Evolutionary conservation across 306 rosid genomes (phyloP).

Genomic region (Astragalus glycyphyllos): DNA sequence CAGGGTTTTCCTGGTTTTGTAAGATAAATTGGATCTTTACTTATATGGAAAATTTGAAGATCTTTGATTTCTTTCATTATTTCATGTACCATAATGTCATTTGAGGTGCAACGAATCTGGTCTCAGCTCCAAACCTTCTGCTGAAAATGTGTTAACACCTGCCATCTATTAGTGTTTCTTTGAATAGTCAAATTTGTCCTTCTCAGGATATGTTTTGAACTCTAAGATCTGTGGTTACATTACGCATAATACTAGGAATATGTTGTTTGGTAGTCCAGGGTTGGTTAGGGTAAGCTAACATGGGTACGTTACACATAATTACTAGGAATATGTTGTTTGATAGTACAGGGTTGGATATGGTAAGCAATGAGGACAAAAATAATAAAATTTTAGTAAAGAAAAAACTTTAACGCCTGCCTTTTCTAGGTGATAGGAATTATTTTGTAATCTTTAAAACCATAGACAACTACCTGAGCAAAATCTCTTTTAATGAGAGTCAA

Average conservation of each 20-base stretch:
- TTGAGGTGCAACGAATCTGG: neutral
- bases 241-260: neutral
- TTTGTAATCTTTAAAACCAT: conserved; percentile 6
- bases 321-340: conserved; percentile 15
- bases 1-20: conserved; percentile 9
- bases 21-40: neutral
- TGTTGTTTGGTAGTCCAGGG: conserved; percentile 6
- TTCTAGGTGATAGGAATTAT: neutral
- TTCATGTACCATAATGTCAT: neutral
- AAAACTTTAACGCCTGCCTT: neutral
- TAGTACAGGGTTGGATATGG: neutral
- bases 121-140: conserved; percentile 11
- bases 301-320: neutral
- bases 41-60: conserved; percentile 3
- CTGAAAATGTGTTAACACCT: conserved; percentile 12
- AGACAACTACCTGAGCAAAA: neutral
- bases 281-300: neutral
- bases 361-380: neutral
- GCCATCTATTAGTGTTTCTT: neutral
- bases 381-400: neutral
- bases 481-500: neutral
- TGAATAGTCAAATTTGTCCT: neutral
- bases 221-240: neutral
- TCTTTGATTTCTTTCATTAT: conserved; percentile 4
- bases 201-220: conserved; percentile 2